Evolutionary conservation across 768 basidiomycete genomes (phyloP).

Genomic region (Leccinum sublutescens): DNA sequence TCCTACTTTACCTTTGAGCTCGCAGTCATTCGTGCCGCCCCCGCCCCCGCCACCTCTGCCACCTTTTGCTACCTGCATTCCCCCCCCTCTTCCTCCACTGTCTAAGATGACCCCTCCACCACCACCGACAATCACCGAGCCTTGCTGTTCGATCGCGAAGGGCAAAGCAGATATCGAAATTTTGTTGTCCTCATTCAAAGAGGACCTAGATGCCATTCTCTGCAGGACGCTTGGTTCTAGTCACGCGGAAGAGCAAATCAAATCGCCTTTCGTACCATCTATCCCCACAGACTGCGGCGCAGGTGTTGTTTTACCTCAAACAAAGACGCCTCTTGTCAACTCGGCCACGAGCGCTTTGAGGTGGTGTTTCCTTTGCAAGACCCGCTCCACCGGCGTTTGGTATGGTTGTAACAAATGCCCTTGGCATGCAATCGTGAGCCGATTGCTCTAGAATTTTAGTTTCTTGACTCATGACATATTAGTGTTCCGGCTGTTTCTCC

Average conservation of each 20-base stretch:
- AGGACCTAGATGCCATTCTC: constrained; percentile 50
- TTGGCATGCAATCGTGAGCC: constrained; percentile 32
- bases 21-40: not conserved
- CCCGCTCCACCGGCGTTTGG: constrained; percentile 25
- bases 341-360: not conserved
- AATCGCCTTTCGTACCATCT: not conserved
- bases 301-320: not conserved
- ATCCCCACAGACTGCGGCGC: not conserved
- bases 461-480: constrained; percentile 8
- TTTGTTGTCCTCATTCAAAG: constrained; percentile 51
- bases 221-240: constrained; percentile 33
- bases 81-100: constrained; percentile 19
- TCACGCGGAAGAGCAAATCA: not conserved
- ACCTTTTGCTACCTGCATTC: constrained; percentile 3
- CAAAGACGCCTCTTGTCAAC: not conserved
- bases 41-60: constrained; percentile 29
- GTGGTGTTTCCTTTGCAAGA: constrained; percentile 35
- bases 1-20: not conserved
- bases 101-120: not conserved
- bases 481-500: constrained; percentile 31
- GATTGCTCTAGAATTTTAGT: not conserved
- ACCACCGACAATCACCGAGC: constrained; percentile 1
- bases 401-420: constrained; percentile 33
- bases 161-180: constrained; percentile 49
- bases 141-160: constrained; percentile 46